Evolutionary conservation across 1,284 basidiomycete genomes (phyloP).

Genomic region (Polyporus tsugae): DNA sequence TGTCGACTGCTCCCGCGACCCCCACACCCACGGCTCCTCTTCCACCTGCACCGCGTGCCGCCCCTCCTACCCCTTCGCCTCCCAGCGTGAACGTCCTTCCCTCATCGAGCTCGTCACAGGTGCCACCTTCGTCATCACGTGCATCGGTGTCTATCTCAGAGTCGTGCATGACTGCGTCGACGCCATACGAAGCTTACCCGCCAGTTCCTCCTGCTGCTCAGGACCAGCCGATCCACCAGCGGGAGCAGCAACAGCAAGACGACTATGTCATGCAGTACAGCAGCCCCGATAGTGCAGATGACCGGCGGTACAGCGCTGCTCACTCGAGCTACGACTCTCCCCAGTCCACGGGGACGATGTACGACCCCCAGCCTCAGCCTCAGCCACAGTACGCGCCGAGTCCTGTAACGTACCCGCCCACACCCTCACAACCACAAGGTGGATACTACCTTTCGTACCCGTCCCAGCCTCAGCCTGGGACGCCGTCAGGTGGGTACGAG

Average conservation of each 20-base stretch:
- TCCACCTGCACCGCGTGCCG: conserved; percentile 19
- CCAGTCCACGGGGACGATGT: conserved; percentile 27
- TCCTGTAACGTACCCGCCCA: conserved; percentile 27
- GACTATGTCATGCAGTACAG: conserved; percentile 37
- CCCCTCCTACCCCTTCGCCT: conserved; percentile 22
- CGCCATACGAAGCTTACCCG: conserved; percentile 27
- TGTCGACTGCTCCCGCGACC: conserved; percentile 22
- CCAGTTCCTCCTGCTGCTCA: conserved; percentile 18
- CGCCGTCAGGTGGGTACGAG: conserved; percentile 27
- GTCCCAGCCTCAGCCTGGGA: conserved; percentile 9
- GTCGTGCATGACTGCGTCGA: conserved; percentile 23
- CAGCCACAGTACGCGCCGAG: conserved; percentile 23
- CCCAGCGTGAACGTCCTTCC: conserved; percentile 17
- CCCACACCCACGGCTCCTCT: conserved; percentile 13
- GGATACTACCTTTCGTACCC: conserved; percentile 35
- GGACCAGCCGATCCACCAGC: conserved; percentile 17
- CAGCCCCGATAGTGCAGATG: conserved; percentile 32
- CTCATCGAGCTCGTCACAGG: conserved; percentile 5
- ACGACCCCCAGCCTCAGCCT: conserved; percentile 26
- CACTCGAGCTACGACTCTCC: conserved; percentile 33
- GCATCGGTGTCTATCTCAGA: conserved; percentile 21
- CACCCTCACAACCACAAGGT: conserved; percentile 24
- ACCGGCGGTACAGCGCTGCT: conserved; percentile 31
- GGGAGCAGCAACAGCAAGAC: conserved; percentile 28
- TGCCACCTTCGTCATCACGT: conserved; percentile 9